Conservation (phyloP, 208 protist species). For the Trypanosoma avium region DNA sequence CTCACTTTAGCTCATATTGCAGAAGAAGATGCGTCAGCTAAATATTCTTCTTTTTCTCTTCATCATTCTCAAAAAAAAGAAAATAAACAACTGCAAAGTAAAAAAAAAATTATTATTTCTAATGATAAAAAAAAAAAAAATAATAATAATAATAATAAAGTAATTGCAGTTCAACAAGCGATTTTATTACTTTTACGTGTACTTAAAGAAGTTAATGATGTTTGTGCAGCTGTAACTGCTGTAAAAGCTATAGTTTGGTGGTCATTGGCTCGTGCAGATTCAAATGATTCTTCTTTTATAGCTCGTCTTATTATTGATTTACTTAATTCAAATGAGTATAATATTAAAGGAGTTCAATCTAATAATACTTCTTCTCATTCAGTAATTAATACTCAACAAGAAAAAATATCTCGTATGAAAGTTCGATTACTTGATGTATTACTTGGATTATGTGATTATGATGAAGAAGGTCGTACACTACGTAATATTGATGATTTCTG, state of each 20-base stretch:
- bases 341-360: not conserved
- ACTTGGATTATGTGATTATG: constrained; percentile 77
- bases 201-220: constrained; percentile 44
- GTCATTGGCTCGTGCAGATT: constrained; percentile 74
- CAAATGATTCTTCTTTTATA: constrained; percentile 43
- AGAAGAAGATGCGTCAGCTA: constrained; percentile 44
- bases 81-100: not conserved
- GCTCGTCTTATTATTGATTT: constrained; percentile 18
- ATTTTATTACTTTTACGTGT: constrained; percentile 38
- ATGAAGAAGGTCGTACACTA: constrained; percentile 62
- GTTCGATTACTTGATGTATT: constrained; percentile 75
- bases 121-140: not conserved
- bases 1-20: constrained; percentile 38
- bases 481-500: constrained; percentile 64
- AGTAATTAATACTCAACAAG: not conserved
- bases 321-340: constrained; percentile 4
- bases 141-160: not conserved
- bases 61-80: not conserved
- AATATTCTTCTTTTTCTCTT: not conserved
- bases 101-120: not conserved
- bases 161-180: constrained; percentile 3
- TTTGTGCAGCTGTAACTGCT: constrained; percentile 40
- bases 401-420: constrained; percentile 32
- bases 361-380: not conserved
- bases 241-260: constrained; percentile 61